Base-by-base conservation (phyloP, 1,284 basidiomycete species). In the Phaffia rhodozyma region DNA sequence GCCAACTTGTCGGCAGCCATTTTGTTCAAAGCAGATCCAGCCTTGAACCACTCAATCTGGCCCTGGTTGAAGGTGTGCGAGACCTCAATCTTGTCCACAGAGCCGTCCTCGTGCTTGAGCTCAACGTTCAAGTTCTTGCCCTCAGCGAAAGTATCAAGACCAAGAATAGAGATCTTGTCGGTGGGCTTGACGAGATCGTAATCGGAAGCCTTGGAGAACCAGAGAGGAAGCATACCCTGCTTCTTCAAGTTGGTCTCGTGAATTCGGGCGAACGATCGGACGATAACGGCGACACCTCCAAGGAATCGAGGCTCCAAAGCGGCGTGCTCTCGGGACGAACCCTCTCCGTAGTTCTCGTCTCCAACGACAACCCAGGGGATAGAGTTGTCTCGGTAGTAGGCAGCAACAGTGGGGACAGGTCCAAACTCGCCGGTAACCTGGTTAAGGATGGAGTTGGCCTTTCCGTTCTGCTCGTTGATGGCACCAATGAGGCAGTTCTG, bases 181-280 rank as follows among this genome's bases (percentile, higher is more conserved):
- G 80, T 80, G 29, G 91, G 87, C 71, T 80, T 81, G 70, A 94
- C 77, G 79, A 87, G 89, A 75, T 94, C 89, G 77, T 97, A 97
- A 78, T 96, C 92, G 67, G 82, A 87, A 16, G 86, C 81, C 79
- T 96, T 82, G 66, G 78, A 86, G 75, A 96, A 94, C 68, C 89
- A 93, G 69, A 93, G 78, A 1, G 90, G 89, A 67, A 94, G 87
- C 87, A 93, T 91, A 70, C 89, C 62, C 80, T 92, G 89, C 83
- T 92, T 96, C 86, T 94, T 94, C 82, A 94, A 81, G 84, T 96
- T 96, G 75, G 88, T 89, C 83, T 97, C 91, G 81, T 97, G 93
- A 79, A 97, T 97, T 80, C 93, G 90, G 58, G 93, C 93, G 77
- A 96, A 96, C 49, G 87, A 91, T 74, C 91, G 85, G 73, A 87